Conservation (phyloP, 805 yeast species). For the Yarrowia deformans region DNA sequence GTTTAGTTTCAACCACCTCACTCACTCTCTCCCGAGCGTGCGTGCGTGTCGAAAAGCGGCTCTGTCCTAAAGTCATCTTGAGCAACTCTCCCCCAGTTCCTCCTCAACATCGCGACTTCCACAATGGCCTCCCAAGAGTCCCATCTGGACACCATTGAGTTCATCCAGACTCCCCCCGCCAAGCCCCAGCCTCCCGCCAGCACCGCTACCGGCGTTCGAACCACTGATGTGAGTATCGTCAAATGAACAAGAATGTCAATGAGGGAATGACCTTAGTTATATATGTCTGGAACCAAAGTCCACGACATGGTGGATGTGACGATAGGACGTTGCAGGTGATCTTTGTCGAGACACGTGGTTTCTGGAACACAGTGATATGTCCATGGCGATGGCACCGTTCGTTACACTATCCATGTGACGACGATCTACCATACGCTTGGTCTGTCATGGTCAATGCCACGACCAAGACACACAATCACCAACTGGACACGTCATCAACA, state of each 20-base stretch:
- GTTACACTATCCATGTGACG: too few relatives aligned
- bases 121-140: slow-evolving; percentile 37
- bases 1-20: slow-evolving; percentile 2
- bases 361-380: too few relatives aligned
- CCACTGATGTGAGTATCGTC: slow-evolving; percentile 50
- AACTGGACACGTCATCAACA: too few relatives aligned
- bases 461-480: too few relatives aligned
- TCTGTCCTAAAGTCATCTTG: not conserved
- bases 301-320: too few relatives aligned
- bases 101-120: not conserved
- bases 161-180: slow-evolving; percentile 67
- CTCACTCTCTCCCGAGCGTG: not conserved
- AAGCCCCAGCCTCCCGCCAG: slow-evolving; percentile 54
- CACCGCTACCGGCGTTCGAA: slow-evolving; percentile 59
- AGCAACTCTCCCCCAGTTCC: slow-evolving; percentile 10
- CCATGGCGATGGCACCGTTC: too few relatives aligned
- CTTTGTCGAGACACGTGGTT: too few relatives aligned
- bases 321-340: too few relatives aligned
- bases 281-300: too few relatives aligned
- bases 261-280: not conserved
- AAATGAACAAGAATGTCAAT: not conserved
- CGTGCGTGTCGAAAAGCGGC: not conserved
- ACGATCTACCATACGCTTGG: too few relatives aligned
- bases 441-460: too few relatives aligned
- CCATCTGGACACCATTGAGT: slow-evolving; percentile 52